A percentile compares a stretch with the other conserved stretches of the same genome.
Conservation (phyloP, 768 basidiomycete species). For the Inosperma sp. region DNA sequence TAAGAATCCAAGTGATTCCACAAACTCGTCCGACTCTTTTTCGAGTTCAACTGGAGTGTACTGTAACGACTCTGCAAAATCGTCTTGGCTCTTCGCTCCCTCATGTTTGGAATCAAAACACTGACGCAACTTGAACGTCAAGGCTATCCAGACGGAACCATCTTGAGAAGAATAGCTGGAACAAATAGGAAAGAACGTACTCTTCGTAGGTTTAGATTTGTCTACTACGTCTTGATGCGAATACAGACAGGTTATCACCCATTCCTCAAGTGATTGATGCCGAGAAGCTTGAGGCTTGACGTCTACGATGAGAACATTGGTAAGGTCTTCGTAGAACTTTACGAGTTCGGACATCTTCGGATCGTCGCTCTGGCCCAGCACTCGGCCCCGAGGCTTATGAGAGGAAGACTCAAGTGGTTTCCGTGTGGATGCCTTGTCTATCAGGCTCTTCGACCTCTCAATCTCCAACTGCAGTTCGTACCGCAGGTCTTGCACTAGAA, state of each 20-base stretch:
- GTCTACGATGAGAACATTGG: constrained; percentile 67
- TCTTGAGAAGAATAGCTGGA: background rate
- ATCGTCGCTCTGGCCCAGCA: constrained; percentile 40
- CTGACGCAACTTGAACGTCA: constrained; percentile 56
- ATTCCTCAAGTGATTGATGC: constrained; percentile 51
- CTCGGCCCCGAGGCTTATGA: constrained; percentile 32
- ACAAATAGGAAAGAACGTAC: constrained; percentile 25
- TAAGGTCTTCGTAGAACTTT: constrained; percentile 81
- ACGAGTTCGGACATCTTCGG: constrained; percentile 58
- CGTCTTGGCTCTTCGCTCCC: constrained; percentile 31
- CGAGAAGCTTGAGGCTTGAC: constrained; percentile 43
- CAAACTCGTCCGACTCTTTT: constrained; percentile 52
- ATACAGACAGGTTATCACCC: constrained; percentile 63
- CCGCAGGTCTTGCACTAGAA: constrained; percentile 48
- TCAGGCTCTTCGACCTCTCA: constrained; percentile 44
- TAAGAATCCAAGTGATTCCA: constrained; percentile 59
- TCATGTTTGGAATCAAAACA: constrained; percentile 37
- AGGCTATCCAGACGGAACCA: constrained; percentile 35
- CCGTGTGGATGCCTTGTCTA: constrained; percentile 40
- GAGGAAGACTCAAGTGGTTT: constrained; percentile 37
- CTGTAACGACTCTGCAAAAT: constrained; percentile 46
- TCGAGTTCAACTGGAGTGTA: constrained; percentile 65
- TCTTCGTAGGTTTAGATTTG: constrained; percentile 29
- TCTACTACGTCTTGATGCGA: constrained; percentile 42
- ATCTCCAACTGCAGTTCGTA: constrained; percentile 62